phyloP scores from a whole-genome alignment of 768 basidiomycete genomes.

The Tylopilus rubrobrunneus region DNA sequence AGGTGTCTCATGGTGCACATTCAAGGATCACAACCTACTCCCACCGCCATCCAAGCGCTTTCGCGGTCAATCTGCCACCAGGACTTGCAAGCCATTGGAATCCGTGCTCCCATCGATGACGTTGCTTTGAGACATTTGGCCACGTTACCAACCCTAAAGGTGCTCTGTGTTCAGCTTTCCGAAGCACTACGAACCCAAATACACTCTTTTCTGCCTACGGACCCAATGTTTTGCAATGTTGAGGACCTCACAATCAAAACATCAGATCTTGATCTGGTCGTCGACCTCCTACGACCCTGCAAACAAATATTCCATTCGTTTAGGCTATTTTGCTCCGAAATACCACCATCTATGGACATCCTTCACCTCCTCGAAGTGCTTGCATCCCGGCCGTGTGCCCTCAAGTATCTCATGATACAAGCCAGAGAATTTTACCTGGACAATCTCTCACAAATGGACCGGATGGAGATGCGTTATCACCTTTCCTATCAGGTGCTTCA shows the following conservation, averaged over 20 bases:
- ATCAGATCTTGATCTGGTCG: conserved; percentile 4
- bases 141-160: conserved; percentile 6
- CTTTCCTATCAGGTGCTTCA: conserved; percentile 6
- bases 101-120: neutral
- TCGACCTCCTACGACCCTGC: conserved; percentile 5
- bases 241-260: neutral
- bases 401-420: neutral
- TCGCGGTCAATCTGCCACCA: conserved; percentile 6
- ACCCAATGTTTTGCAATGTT: neutral
- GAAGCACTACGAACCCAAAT: neutral
- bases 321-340: neutral
- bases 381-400: neutral
- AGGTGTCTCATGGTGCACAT: too few species aligned
- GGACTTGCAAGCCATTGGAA: neutral
- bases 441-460: neutral
- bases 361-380: conserved; percentile 1
- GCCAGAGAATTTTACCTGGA: neutral
- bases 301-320: conserved; percentile 5
- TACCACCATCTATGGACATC: neutral
- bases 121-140: conserved; percentile 4
- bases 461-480: conserved; percentile 1
- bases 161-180: neutral
- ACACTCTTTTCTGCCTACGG: neutral
- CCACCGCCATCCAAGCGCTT: neutral
- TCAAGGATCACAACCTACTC: too few species aligned